Conservation (phyloP, 1,284 basidiomycete genomes). For the Cryptococcus hybrid region DNA sequence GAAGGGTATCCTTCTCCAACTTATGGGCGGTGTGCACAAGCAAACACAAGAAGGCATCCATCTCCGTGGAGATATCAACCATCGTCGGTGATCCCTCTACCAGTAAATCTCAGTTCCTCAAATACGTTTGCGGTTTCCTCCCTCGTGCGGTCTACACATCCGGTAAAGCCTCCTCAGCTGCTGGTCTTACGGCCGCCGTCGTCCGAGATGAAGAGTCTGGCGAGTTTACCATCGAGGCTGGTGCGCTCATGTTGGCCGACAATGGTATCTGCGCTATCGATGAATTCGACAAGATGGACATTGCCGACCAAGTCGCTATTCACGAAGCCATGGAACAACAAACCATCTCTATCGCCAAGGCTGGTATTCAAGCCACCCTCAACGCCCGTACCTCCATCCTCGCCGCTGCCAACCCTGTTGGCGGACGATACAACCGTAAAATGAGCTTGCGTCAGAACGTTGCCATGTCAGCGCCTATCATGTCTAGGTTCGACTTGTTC, state of each 20-base stretch:
- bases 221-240: conserved; percentile 99
- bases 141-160: conserved; percentile 99
- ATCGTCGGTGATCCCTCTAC: conserved; percentile 98
- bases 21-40: conserved; percentile 99
- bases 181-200: conserved; percentile 97
- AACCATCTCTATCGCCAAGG: conserved; percentile 99
- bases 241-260: conserved; percentile 98
- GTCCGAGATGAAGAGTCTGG: conserved; percentile 99
- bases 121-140: conserved; percentile 99
- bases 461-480: conserved; percentile 97
- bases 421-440: conserved; percentile 95
- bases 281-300: conserved; percentile 99
- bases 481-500: conserved; percentile 99
- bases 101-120: conserved; percentile 97
- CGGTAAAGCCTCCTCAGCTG: conserved; percentile 97
- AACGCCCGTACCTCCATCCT: conserved; percentile 98
- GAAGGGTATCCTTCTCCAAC: conserved; percentile 94
- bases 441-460: conserved; percentile 92
- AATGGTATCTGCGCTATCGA: conserved; percentile 99
- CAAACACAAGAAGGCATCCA: conserved; percentile 95
- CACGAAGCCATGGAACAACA: conserved; percentile 99
- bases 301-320: conserved; percentile 97
- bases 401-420: conserved; percentile 96
- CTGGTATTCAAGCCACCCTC: conserved; percentile 97
- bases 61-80: conserved; percentile 93